These are phyloP conservation scores for Termitomyces sp. DNA, from an alignment of 768 basidiomycete species.

Conservation along the genomic window DNA sequence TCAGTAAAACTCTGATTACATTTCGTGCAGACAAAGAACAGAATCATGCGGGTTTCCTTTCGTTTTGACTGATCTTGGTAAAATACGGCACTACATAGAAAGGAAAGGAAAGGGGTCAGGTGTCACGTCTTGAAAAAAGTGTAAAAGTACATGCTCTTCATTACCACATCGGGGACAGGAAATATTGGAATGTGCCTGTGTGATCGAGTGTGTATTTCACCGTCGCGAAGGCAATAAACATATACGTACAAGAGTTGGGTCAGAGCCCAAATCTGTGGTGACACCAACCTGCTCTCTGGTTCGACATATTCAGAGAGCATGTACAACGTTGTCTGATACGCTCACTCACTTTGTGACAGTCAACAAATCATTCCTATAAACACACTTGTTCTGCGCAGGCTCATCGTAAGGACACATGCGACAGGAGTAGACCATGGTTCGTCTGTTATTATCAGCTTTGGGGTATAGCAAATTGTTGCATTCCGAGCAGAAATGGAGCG, in stretches of 20 bases:
- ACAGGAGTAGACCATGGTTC: slow-evolving; percentile 87
- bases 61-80: slow-evolving; percentile 98
- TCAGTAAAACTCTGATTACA: slow-evolving; percentile 77
- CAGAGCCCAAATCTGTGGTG: slow-evolving; percentile 81
- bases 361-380: slow-evolving; percentile 90
- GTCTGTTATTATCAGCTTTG: slow-evolving; percentile 83
- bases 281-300: slow-evolving; percentile 90
- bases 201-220: not conserved
- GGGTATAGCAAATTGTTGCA: slow-evolving; percentile 96
- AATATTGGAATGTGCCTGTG: slow-evolving; percentile 79
- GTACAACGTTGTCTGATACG: slow-evolving; percentile 16
- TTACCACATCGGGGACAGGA: slow-evolving; percentile 78
- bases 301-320: slow-evolving; percentile 1
- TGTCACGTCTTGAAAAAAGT: not conserved
- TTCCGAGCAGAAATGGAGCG: slow-evolving; percentile 88
- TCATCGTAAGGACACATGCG: slow-evolving; percentile 88
- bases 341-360: slow-evolving; percentile 83
- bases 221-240: not conserved
- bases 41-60: slow-evolving; percentile 91
- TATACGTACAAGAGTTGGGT: slow-evolving; percentile 76
- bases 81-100: slow-evolving; percentile 81
- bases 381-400: slow-evolving; percentile 81
- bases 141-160: slow-evolving; percentile 58
- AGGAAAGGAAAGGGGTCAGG: slow-evolving; percentile 4
- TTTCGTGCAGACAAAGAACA: slow-evolving; percentile 86